phyloP scores from a whole-genome alignment of 805 yeast genomes.

The Yarrowia alimentaria region DNA sequence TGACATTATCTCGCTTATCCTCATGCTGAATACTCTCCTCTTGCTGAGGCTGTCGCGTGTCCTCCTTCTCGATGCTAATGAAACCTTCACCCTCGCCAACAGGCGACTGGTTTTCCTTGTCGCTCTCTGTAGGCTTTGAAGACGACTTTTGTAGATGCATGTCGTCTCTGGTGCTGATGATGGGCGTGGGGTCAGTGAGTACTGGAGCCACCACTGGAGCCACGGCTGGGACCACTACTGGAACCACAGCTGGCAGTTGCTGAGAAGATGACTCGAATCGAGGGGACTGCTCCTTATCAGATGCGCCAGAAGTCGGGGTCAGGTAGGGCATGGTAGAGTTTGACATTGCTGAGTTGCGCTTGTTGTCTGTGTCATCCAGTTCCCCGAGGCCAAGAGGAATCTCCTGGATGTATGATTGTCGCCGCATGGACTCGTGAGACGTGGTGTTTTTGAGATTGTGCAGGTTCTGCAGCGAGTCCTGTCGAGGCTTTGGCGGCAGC shows the following conservation, averaged over 20 bases:
- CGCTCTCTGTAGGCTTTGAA: constrained; percentile 5
- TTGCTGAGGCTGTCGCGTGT: background rate
- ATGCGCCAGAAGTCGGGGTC: constrained; percentile 8
- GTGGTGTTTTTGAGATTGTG: constrained; percentile 23
- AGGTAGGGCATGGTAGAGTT: constrained; percentile 14
- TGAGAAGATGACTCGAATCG: too few relatives aligned
- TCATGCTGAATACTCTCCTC: too few relatives aligned
- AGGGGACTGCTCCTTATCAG: constrained; percentile 14
- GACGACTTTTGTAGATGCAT: constrained; percentile 13
- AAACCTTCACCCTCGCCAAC: constrained; percentile 3
- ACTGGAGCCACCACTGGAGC: too few relatives aligned
- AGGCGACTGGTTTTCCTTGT: constrained; percentile 17
- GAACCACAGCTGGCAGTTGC: too few relatives aligned
- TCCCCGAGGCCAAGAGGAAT: constrained; percentile 20
- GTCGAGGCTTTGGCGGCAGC: constrained; percentile 23
- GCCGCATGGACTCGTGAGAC: constrained; percentile 18
- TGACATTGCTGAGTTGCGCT: constrained; percentile 8
- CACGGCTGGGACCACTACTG: too few relatives aligned
- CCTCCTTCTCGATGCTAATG: background rate
- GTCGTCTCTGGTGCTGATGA: too few relatives aligned
- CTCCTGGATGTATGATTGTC: constrained; percentile 23
- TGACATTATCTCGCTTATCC: too few relatives aligned
- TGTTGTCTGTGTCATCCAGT: constrained; percentile 2
- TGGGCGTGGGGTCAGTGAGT: too few relatives aligned
- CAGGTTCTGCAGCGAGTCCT: constrained; percentile 18